Evolutionary conservation across 176 grass and related monocot genomes (phyloP), one percentile per base, ranked within the genome.

Genomic region (Triticum dicoccoides): DNA sequence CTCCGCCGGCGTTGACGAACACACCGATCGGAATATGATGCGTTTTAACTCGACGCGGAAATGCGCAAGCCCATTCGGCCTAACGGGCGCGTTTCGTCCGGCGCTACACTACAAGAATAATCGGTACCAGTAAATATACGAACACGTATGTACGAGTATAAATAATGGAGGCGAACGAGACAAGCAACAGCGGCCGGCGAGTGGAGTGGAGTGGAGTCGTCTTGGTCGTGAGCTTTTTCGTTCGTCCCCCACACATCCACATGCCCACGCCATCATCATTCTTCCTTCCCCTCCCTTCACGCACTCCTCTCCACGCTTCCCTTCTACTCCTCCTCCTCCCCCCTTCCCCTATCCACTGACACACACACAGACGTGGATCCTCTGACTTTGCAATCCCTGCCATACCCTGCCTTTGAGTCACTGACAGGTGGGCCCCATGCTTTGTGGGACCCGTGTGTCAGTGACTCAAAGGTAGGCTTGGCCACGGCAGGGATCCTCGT

Each of bases 221-320:
- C 25, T 52, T 58, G 15, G 17, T 17, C 52, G 33, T 49, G 25
- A 65, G 11, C 54, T 54, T 65, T 82, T 65, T 82, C 2, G 54
- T 58, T 18, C 65, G 9, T 8, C 11, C 47, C 59, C 25, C 83
- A 24, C 54, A 54, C 51, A 54, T 54, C 51, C 5, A 54, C 73
- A 66, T 65, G 72, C 59, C 83, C 72, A 54, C 83, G 83, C 83
- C 72, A 29, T 15, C 73, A 85, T 77, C 73, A 67, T 78, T 67
- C 61, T 56, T 78, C 23, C 24, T 54, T 17, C 73, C 25, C 72
- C 72, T 66, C 29, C 29, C 83, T 77, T 78, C 8, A 85, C 73
- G 56, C 27, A 35, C 82, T 51, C 51, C 5, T 54, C 51, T 54
- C 83, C 29, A 54, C 61, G 34, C 61, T 39, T 68, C n/a, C 83